A percentile compares a stretch with the other conserved stretches of the same genome.
Evolutionary conservation across 495 filamentous ascomycete genomes (phyloP).

Genomic region (Xeromyces bisporus): DNA sequence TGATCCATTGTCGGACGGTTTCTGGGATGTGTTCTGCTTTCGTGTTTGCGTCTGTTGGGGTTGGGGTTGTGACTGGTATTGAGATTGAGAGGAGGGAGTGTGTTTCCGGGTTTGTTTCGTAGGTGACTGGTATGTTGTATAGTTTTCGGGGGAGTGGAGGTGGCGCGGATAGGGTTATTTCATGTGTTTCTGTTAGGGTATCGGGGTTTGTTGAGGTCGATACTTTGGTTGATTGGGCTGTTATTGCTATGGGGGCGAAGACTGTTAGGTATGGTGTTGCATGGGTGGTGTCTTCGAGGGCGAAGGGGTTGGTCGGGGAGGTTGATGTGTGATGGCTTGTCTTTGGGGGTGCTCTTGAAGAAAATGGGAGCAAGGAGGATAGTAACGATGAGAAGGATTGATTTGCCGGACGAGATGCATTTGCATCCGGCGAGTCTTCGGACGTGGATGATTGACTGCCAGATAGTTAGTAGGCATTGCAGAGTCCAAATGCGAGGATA

Average conservation of each 20-base stretch:
- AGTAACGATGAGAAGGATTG: conserved; percentile 22
- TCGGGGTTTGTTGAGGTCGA: conserved; percentile 5
- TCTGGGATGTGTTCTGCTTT: conserved; percentile 14
- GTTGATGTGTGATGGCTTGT: conserved; percentile 8
- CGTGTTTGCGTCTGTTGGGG: conserved; percentile 8
- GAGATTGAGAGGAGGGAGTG: conserved; percentile 19
- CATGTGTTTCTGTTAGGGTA: conserved; percentile 19
- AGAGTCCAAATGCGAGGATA: neutral
- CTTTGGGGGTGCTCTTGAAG: conserved; percentile 13
- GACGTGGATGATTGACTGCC: conserved; percentile 14
- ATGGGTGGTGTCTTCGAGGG: conserved; percentile 14
- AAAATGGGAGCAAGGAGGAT: conserved; percentile 25
- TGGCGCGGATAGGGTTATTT: conserved; percentile 19
- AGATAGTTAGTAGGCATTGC: conserved; percentile 6
- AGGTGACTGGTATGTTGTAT: conserved; percentile 19
- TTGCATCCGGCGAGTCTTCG: conserved; percentile 9
- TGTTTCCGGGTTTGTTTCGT: conserved; percentile 25
- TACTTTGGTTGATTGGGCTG: conserved; percentile 10
- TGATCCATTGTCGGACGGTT: conserved; percentile 25
- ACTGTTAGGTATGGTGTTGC: conserved; percentile 19
- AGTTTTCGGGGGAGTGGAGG: conserved; percentile 21
- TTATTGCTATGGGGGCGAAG: conserved; percentile 22
- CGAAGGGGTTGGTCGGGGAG: conserved; percentile 20
- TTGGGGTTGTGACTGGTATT: conserved; percentile 14
- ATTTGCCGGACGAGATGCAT: conserved; percentile 3